These are phyloP conservation scores for Striga asiatica DNA, from an alignment of 257 asterid species.

Conservation along the genomic window DNA sequence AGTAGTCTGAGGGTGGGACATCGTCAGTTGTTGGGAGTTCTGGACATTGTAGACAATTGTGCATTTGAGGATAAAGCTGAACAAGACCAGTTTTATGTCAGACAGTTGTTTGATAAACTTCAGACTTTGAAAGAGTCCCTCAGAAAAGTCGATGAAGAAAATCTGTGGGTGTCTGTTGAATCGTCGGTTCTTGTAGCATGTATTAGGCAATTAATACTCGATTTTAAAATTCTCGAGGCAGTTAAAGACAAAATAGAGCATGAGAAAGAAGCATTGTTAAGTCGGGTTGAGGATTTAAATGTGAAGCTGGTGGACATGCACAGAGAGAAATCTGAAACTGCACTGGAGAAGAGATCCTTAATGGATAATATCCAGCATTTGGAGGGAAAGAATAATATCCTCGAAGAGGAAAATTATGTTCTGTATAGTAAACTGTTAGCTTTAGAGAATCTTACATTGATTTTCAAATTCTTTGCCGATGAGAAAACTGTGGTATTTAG, in stretches of 20 bases:
- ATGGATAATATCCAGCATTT: constrained; percentile 23
- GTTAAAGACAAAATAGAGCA: constrained; percentile 36
- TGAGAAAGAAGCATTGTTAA: constrained; percentile 38
- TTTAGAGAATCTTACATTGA: constrained; percentile 37
- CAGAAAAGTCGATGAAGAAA: constrained; percentile 46
- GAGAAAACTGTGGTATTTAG: constrained; percentile 41
- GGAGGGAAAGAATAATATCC: constrained; percentile 33
- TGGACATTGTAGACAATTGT: constrained; percentile 33
- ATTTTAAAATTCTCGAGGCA: constrained; percentile 30
- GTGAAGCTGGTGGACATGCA: constrained; percentile 27
- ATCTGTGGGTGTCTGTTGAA: constrained; percentile 38
- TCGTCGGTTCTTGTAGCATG: constrained; percentile 46
- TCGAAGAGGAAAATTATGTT: constrained; percentile 52
- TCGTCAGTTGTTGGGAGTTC: constrained; percentile 37
- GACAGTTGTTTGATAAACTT: constrained; percentile 32
- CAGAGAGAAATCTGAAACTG: constrained; percentile 30
- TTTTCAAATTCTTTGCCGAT: constrained; percentile 38
- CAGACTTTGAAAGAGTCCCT: constrained; percentile 34
- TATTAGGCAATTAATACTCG: constrained; percentile 43
- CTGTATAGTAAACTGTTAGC: constrained; percentile 35
- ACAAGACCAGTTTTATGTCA: constrained; percentile 31
- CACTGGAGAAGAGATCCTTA: constrained; percentile 41
- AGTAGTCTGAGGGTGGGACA: constrained; percentile 43
- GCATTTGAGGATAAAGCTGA: constrained; percentile 24
- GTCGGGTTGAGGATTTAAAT: constrained; percentile 34